phyloP scores from a whole-genome alignment of 1,139 yeast species.

The Hansenula lynferdii region DNA sequence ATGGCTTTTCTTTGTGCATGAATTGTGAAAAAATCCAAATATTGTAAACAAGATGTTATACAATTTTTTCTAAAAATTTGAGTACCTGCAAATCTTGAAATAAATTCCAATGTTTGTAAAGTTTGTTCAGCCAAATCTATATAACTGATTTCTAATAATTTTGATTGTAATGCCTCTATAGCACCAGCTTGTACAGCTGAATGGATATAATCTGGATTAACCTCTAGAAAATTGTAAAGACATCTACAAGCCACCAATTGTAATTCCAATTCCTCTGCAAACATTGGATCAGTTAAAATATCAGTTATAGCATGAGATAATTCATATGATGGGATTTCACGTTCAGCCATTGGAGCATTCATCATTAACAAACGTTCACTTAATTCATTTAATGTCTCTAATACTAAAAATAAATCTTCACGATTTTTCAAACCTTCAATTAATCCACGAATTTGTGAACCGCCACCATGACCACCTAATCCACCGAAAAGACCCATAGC shows the following conservation, averaged over 20 bases:
- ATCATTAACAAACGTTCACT: constrained; percentile 64
- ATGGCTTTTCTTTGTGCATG: constrained; percentile 88
- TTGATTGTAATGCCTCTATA: constrained; percentile 60
- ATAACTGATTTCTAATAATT: constrained; percentile 69
- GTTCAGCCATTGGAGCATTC: constrained; percentile 58
- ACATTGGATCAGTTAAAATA: constrained; percentile 53
- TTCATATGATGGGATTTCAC: constrained; percentile 57
- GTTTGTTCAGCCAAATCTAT: constrained; percentile 95
- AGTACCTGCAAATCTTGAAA: constrained; percentile 51
- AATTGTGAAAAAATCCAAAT: constrained; percentile 81
- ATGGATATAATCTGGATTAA: constrained; percentile 60
- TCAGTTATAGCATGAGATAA: constrained; percentile 52
- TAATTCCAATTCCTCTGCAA: constrained; percentile 68
- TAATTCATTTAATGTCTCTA: constrained; percentile 60
- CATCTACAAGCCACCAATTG: constrained; percentile 85
- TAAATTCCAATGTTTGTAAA: constrained; percentile 67
- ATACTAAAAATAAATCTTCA: constrained; percentile 39
- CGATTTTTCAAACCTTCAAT: constrained; percentile 33
- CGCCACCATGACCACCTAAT: constrained; percentile 25
- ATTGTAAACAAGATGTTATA: constrained; percentile 61
- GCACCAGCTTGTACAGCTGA: constrained; percentile 65
- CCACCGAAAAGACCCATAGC: constrained; percentile 35
- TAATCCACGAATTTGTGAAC: constrained; percentile 39
- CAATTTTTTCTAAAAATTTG: constrained; percentile 57
- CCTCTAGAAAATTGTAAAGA: constrained; percentile 76